These are phyloP conservation scores for Pleurotus tuoliensis DNA, from an alignment of 768 basidiomycete species.

Conservation along the genomic window DNA sequence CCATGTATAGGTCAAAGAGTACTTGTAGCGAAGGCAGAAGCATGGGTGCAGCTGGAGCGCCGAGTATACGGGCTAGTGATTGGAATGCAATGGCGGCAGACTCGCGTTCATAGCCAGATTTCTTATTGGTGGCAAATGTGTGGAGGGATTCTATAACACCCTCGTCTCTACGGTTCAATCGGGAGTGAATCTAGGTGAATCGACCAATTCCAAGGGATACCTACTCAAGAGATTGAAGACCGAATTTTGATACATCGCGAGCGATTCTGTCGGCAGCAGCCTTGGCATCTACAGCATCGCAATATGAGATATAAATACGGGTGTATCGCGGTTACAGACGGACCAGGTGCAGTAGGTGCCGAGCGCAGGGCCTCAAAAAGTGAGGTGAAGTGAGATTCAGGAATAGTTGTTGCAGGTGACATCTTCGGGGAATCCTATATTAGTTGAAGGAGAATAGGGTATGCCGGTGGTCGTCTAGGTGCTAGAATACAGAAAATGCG, in stretches of 20 bases:
- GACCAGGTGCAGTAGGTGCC: slow-evolving; percentile 14
- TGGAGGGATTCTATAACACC: slow-evolving; percentile 63
- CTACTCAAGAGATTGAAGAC: slow-evolving; percentile 60
- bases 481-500: slow-evolving; percentile 6
- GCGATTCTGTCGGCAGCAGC: slow-evolving; percentile 79
- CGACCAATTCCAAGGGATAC: slow-evolving; percentile 9
- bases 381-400: slow-evolving; percentile 9
- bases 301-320: neutral
- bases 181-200: neutral
- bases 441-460: neutral
- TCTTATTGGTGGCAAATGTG: slow-evolving; percentile 73
- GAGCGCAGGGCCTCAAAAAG: slow-evolving; percentile 12
- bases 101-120: slow-evolving; percentile 86
- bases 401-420: slow-evolving; percentile 8
- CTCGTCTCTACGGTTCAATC: slow-evolving; percentile 42
- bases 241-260: slow-evolving; percentile 61
- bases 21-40: slow-evolving; percentile 74
- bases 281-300: slow-evolving; percentile 59
- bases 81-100: slow-evolving; percentile 80
- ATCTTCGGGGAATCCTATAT: slow-evolving; percentile 2
- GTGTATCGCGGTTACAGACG: neutral
- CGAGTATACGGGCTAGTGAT: slow-evolving; percentile 67
- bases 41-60: slow-evolving; percentile 66
- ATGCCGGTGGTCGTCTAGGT: slow-evolving; percentile 1
- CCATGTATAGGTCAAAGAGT: slow-evolving; percentile 83